A percentile compares a stretch with the other conserved stretches of the same genome.
Conservation (phyloP, 805 yeast species). For the Candida vaughaniae region DNA sequence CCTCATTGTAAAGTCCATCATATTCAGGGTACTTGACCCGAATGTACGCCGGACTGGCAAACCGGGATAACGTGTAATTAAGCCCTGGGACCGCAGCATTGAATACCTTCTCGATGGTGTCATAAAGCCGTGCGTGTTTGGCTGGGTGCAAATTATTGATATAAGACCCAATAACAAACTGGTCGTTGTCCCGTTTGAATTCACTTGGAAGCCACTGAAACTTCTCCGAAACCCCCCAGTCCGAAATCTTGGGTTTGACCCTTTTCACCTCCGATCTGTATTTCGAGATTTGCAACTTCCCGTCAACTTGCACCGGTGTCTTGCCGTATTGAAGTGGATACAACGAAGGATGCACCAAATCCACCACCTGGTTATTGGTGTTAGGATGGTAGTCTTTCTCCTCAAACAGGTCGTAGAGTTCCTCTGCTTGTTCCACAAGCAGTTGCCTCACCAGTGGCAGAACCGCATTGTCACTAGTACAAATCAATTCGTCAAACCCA, state of each 20-base stretch:
- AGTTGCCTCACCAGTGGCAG: conserved; percentile 6
- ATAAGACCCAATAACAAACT: conserved; percentile 28
- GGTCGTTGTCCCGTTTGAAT: conserved; percentile 6
- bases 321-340: conserved; percentile 31
- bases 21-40: conserved; percentile 16
- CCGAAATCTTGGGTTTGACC: conserved; percentile 13
- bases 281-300: conserved; percentile 7
- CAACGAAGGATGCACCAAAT: conserved; percentile 43
- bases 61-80: conserved; percentile 23
- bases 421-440: conserved; percentile 13
- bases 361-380: conserved; percentile 34
- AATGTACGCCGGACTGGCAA: conserved; percentile 15
- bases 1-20: conserved; percentile 17
- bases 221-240: conserved; percentile 19
- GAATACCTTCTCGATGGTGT: conserved; percentile 27
- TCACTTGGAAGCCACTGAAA: conserved; percentile 40
- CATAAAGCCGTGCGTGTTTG: conserved; percentile 22
- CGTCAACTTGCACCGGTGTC: conserved; percentile 19
- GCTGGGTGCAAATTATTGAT: conserved; percentile 41
- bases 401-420: conserved; percentile 14
- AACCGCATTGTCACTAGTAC: conserved; percentile 18
- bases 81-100: conserved; percentile 29
- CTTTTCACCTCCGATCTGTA: conserved; percentile 7
- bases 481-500: conserved; percentile 19
- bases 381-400: conserved; percentile 35